Evolutionary conservation across 1,284 basidiomycete genomes (phyloP).

Genomic region (Trametes pubescens): DNA sequence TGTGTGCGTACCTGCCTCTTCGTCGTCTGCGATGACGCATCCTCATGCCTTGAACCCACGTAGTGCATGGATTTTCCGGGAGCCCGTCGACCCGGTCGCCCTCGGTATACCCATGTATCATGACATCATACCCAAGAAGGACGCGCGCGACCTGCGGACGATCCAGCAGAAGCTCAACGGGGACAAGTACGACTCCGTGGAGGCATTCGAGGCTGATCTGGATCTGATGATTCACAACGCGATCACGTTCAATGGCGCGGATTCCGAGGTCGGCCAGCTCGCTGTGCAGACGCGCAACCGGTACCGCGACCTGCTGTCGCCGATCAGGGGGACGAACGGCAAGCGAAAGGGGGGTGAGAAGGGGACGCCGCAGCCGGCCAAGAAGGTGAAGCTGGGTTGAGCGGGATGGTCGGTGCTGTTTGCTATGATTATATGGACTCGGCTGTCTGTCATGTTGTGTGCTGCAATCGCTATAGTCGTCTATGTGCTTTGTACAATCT

Average conservation of each 20-base stretch:
- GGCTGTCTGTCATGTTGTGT: slow-evolving; percentile 31
- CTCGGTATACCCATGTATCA: slow-evolving; percentile 86
- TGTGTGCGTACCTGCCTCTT: slow-evolving; percentile 56
- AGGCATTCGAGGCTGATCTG: slow-evolving; percentile 83
- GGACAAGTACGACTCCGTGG: slow-evolving; percentile 83
- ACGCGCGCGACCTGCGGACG: slow-evolving; percentile 87
- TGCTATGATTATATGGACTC: slow-evolving; percentile 32
- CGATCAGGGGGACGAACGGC: slow-evolving; percentile 57
- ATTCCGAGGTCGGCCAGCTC: slow-evolving; percentile 77
- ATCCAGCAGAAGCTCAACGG: slow-evolving; percentile 85
- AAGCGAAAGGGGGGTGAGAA: slow-evolving; percentile 76
- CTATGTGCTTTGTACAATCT: slow-evolving; percentile 30
- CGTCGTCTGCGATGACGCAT: background rate
- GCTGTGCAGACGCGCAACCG: slow-evolving; percentile 59
- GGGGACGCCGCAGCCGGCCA: slow-evolving; percentile 67
- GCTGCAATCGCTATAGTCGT: slow-evolving; percentile 29
- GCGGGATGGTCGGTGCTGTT: slow-evolving; percentile 15
- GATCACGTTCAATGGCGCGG: slow-evolving; percentile 83
- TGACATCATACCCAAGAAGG: slow-evolving; percentile 81
- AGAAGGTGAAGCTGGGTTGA: slow-evolving; percentile 65
- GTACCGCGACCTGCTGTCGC: slow-evolving; percentile 59
- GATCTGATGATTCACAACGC: slow-evolving; percentile 89
- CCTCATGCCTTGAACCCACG: slow-evolving; percentile 12
- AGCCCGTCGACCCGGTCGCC: slow-evolving; percentile 84
- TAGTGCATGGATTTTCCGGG: slow-evolving; percentile 82